phyloP scores from a whole-genome alignment of 2,329 filamentous ascomycete genomes.

The Neoascochyta sp. region DNA sequence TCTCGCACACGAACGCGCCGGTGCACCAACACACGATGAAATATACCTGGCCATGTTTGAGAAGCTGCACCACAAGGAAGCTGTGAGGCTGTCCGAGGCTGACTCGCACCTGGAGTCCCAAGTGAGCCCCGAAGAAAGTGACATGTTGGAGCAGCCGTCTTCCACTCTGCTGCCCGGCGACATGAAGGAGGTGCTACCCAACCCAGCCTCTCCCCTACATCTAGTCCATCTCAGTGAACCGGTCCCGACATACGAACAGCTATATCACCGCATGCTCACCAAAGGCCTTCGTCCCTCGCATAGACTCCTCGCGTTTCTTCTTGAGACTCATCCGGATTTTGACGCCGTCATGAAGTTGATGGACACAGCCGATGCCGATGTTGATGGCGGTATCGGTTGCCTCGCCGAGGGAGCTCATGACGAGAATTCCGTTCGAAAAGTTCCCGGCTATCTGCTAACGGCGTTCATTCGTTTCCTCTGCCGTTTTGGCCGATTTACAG shows the following conservation, averaged over 20 bases:
- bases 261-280: slow-evolving; percentile 58
- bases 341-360: slow-evolving; percentile 18
- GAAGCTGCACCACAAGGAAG: slow-evolving; percentile 47
- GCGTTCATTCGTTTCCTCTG: slow-evolving; percentile 33
- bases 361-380: slow-evolving; percentile 12
- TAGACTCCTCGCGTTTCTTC: slow-evolving; percentile 53
- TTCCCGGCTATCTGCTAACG: slow-evolving; percentile 25
- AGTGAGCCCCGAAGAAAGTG: background rate
- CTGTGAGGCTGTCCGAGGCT: slow-evolving; percentile 3
- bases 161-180: slow-evolving; percentile 55
- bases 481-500: slow-evolving; percentile 23
- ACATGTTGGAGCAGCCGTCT: slow-evolving; percentile 5
- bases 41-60: slow-evolving; percentile 57
- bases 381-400: slow-evolving; percentile 17
- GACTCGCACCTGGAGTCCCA: slow-evolving; percentile 3
- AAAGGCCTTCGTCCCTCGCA: slow-evolving; percentile 49
- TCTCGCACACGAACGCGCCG: slow-evolving; percentile 51
- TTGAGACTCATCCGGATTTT: slow-evolving; percentile 41
- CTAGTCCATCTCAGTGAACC: slow-evolving; percentile 61
- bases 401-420: slow-evolving; percentile 20
- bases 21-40: slow-evolving; percentile 33
- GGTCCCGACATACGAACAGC: slow-evolving; percentile 56
- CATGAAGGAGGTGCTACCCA: slow-evolving; percentile 51
- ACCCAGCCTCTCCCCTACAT: slow-evolving; percentile 59
- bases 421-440: slow-evolving; percentile 2